Percentiles rank a stretch among this genome's conserved stretches.
Conservation (phyloP, 108 stramenopile genomes). For the Nitzschia sp. region DNA sequence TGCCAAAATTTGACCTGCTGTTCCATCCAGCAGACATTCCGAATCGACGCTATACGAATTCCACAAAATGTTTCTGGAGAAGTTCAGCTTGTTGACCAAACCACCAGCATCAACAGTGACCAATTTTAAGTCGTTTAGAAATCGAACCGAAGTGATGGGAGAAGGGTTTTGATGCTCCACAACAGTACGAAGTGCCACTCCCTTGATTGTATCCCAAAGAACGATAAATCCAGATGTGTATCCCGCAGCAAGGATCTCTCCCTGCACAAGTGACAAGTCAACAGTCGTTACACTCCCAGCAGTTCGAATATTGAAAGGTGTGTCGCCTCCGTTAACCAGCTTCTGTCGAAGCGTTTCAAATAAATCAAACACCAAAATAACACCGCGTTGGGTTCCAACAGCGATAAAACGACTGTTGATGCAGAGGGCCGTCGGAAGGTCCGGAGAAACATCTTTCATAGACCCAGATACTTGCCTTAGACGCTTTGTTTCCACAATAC, state of each 20-base stretch:
- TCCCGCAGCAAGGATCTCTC: conserved; percentile 72
- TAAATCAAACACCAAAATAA: conserved; percentile 79
- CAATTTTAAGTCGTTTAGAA: conserved; percentile 55
- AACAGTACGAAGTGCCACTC: conserved; percentile 47
- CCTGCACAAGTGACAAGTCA: conserved; percentile 61
- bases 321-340: conserved; percentile 35
- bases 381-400: conserved; percentile 76
- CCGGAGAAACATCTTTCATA: conserved; percentile 3
- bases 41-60: conserved; percentile 72
- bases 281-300: conserved; percentile 73
- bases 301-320: conserved; percentile 17
- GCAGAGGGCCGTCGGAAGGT: conserved; percentile 71
- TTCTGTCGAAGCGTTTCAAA: conserved; percentile 80
- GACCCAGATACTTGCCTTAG: conserved; percentile 20
- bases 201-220: conserved; percentile 84
- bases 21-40: conserved; percentile 89
- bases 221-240: conserved; percentile 68
- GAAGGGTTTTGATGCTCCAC: conserved; percentile 53
- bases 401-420: conserved; percentile 87
- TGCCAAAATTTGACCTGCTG: conserved; percentile 79
- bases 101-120: conserved; percentile 83
- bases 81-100: conserved; percentile 81
- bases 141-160: conserved; percentile 64
- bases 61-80: conserved; percentile 75
- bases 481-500: conserved; percentile 42